Evolutionary conservation across 768 basidiomycete genomes (phyloP).

Genomic region (Lactarius tabidus): DNA sequence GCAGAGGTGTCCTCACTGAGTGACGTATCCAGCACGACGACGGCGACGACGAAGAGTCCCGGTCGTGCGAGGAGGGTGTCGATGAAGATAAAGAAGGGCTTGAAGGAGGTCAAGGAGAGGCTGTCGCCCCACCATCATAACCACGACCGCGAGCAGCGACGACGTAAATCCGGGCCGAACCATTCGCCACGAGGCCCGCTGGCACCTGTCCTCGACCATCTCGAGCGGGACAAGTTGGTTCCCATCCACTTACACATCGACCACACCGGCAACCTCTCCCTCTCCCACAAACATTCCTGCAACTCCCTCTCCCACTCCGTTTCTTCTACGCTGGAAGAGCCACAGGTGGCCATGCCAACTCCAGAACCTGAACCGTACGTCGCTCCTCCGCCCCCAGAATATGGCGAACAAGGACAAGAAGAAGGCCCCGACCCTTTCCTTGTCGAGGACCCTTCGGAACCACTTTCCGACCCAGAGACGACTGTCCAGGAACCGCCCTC

Average conservation of each 20-base stretch:
- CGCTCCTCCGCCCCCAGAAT: background rate
- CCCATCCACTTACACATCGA: constrained; percentile 30
- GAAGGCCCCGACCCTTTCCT: constrained; percentile 53
- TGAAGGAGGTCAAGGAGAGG: constrained; percentile 27
- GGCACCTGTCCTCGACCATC: constrained; percentile 19
- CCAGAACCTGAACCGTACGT: constrained; percentile 9
- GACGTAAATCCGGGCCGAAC: constrained; percentile 17
- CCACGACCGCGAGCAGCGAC: background rate
- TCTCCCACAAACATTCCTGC: constrained; percentile 39
- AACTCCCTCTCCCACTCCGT: constrained; percentile 16
- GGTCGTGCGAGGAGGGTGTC: constrained; percentile 25
- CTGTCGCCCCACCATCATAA: constrained; percentile 19
- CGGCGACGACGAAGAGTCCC: constrained; percentile 4
- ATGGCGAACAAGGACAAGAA: constrained; percentile 4
- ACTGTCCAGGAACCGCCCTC: constrained; percentile 21
- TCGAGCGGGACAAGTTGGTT: constrained; percentile 21
- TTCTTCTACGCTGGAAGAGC: constrained; percentile 2
- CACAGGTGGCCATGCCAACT: background rate
- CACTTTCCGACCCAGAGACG: constrained; percentile 27
- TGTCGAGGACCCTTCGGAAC: constrained; percentile 51
- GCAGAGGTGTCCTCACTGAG: constrained; percentile 9
- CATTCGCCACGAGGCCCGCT: constrained; percentile 16
- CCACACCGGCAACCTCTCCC: constrained; percentile 40
- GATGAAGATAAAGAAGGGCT: constrained; percentile 24
- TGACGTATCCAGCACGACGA: background rate